These are phyloP conservation scores for Quillaja saponaria DNA, from an alignment of 306 rosid species.

Conservation along the genomic window DNA sequence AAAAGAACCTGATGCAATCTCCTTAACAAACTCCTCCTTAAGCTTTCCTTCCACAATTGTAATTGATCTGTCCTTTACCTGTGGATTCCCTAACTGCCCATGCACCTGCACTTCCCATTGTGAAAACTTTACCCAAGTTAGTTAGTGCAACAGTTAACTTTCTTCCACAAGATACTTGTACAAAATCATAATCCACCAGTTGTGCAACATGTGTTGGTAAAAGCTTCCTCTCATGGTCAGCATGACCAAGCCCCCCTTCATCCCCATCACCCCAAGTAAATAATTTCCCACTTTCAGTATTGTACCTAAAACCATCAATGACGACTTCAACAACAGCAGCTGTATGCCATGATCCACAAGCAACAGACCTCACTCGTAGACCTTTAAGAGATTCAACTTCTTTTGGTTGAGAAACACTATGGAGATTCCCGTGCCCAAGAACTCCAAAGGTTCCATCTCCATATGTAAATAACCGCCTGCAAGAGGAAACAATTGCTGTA, in stretches of 20 bases:
- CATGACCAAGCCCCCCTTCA: slow-evolving; percentile 72
- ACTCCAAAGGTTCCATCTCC: slow-evolving; percentile 93
- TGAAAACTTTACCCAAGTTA: slow-evolving; percentile 63
- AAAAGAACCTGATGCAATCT: slow-evolving; percentile 63
- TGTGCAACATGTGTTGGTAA: slow-evolving; percentile 72
- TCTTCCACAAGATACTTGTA: slow-evolving; percentile 85
- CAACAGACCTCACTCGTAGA: slow-evolving; percentile 63
- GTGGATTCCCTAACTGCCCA: slow-evolving; percentile 78
- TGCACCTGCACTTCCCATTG: slow-evolving; percentile 65
- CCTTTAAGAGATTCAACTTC: slow-evolving; percentile 75
- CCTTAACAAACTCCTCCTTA: slow-evolving; percentile 72
- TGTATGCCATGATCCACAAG: slow-evolving; percentile 92
- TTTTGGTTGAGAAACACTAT: slow-evolving; percentile 59
- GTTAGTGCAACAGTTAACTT: slow-evolving; percentile 75
- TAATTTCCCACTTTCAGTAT: slow-evolving; percentile 55
- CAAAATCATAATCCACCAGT: slow-evolving; percentile 72
- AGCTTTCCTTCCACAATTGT: slow-evolving; percentile 67
- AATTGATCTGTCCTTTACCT: slow-evolving; percentile 53
- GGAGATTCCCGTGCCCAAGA: slow-evolving; percentile 74
- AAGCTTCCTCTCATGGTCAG: slow-evolving; percentile 56
- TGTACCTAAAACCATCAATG: slow-evolving; percentile 46
- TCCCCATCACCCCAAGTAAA: slow-evolving; percentile 95
- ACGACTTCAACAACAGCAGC: slow-evolving; percentile 71
- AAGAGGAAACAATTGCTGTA: slow-evolving; percentile 63
- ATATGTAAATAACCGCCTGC: slow-evolving; percentile 67